Percentiles rank a stretch among this genome's conserved stretches.
Evolutionary conservation across 139 green algal species (phyloP).

Genomic region (Eudorina sp.): DNA sequence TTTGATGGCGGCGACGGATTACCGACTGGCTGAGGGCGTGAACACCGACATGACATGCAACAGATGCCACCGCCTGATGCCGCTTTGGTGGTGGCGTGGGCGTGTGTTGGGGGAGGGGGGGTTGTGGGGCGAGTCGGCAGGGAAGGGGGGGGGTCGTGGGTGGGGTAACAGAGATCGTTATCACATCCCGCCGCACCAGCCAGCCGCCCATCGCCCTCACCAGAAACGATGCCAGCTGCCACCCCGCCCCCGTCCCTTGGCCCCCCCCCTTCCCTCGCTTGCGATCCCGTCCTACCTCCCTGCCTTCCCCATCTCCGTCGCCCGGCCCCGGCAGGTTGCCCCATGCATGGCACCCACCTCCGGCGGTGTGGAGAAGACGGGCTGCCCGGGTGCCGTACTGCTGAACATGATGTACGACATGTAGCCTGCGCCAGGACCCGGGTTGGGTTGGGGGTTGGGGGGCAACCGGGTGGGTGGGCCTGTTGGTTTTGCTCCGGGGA

Average conservation of each 20-base stretch:
- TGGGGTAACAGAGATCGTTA: too few relatives aligned
- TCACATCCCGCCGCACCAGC: not conserved
- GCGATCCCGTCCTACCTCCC: not conserved
- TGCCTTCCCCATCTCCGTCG: not conserved
- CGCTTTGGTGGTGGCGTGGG: too few relatives aligned
- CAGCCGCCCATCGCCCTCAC: too few relatives aligned
- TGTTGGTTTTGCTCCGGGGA: too few relatives aligned
- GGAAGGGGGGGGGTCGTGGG: too few relatives aligned
- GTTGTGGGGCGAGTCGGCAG: too few relatives aligned
- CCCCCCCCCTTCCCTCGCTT: not conserved
- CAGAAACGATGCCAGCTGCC: not conserved
- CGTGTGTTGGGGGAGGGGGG: too few relatives aligned
- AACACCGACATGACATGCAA: too few relatives aligned
- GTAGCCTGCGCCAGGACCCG: conserved; percentile 61
- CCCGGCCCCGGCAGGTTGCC: too few relatives aligned
- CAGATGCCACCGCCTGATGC: too few relatives aligned
- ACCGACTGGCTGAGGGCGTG: too few relatives aligned
- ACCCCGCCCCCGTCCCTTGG: not conserved
- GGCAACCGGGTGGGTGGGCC: not conserved
- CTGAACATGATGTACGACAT: conserved; percentile 70
- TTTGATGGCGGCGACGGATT: too few relatives aligned
- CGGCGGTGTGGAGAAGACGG: conserved; percentile 64
- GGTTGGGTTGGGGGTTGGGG: not conserved
- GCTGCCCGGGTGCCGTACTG: conserved; percentile 66
- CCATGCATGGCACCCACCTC: conserved; percentile 59